phyloP scores from a whole-genome alignment of 192 early-diverging fungal species.

The Coemansia sp. region DNA sequence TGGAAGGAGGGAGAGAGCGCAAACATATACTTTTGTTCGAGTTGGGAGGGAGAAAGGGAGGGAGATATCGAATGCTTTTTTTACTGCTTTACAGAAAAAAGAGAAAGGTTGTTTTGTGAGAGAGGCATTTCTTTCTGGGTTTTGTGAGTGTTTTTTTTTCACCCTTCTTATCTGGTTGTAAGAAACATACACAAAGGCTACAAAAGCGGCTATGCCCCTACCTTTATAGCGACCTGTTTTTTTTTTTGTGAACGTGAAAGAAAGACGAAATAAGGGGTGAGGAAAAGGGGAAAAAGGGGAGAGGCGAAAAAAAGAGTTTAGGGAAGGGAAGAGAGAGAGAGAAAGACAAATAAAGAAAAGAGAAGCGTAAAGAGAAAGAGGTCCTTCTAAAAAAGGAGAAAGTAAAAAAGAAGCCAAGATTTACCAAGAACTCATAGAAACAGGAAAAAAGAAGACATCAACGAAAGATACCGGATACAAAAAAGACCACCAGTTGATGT shows the following conservation, averaged over 20 bases:
- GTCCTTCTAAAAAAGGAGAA: neutral
- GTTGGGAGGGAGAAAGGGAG: neutral
- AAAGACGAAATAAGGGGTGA: conserved; percentile 7
- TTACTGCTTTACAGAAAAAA: conserved; percentile 4
- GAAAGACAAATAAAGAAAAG: neutral
- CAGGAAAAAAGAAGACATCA: neutral
- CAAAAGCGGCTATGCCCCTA: neutral
- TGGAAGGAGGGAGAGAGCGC: neutral
- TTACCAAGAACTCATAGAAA: conserved; percentile 6
- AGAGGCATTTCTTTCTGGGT: neutral
- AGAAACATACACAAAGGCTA: neutral
- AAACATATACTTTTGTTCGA: neutral
- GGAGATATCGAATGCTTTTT: neutral
- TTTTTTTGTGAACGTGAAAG: conserved; percentile 10
- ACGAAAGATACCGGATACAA: neutral
- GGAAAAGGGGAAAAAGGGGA: too few relatives aligned
- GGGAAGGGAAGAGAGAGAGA: neutral
- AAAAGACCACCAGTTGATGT: neutral
- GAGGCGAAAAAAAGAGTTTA: conserved; percentile 5
- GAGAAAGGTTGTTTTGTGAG: neutral
- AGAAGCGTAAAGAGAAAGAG: conserved; percentile 2
- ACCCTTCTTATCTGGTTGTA: neutral
- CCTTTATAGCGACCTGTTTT: neutral
- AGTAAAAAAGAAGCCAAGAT: neutral
- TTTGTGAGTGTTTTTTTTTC: neutral